phyloP scores from a whole-genome alignment of 768 basidiomycete species.

The Lepiota subincarnata region DNA sequence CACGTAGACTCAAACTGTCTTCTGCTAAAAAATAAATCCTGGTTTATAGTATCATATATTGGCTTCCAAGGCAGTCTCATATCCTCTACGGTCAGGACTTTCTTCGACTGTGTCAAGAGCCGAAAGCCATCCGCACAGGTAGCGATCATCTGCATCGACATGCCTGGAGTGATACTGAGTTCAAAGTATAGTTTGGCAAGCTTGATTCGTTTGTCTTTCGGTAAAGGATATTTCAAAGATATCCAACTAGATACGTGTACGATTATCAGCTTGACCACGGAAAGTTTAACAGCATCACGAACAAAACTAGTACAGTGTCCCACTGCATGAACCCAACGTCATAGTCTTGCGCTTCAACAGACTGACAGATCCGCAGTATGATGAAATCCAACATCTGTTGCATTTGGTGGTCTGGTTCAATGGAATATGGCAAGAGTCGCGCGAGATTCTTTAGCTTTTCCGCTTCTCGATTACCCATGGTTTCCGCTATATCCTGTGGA shows the following conservation, averaged over 20 bases:
- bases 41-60: conserved; percentile 63
- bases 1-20: conserved; percentile 79
- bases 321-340: conserved; percentile 77
- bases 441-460: conserved; percentile 62
- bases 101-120: conserved; percentile 59
- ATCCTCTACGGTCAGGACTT: conserved; percentile 72
- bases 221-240: conserved; percentile 84
- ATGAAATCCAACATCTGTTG: conserved; percentile 73
- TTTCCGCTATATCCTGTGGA: conserved; percentile 25
- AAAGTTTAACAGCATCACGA: conserved; percentile 25
- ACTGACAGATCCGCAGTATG: conserved; percentile 63
- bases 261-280: neutral
- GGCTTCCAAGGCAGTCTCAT: conserved; percentile 81
- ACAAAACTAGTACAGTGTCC: conserved; percentile 76
- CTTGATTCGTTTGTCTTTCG: conserved; percentile 68
- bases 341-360: conserved; percentile 76
- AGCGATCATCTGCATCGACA: conserved; percentile 66
- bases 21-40: conserved; percentile 73
- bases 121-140: conserved; percentile 62
- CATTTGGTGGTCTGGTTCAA: conserved; percentile 75
- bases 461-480: conserved; percentile 43
- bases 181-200: conserved; percentile 79
- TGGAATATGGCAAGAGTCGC: conserved; percentile 66
- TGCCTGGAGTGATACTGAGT: conserved; percentile 69
- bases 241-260: conserved; percentile 46